phyloP scores from a whole-genome alignment of 2,329 filamentous ascomycete genomes.

The Daldinia eschscholtzii region DNA sequence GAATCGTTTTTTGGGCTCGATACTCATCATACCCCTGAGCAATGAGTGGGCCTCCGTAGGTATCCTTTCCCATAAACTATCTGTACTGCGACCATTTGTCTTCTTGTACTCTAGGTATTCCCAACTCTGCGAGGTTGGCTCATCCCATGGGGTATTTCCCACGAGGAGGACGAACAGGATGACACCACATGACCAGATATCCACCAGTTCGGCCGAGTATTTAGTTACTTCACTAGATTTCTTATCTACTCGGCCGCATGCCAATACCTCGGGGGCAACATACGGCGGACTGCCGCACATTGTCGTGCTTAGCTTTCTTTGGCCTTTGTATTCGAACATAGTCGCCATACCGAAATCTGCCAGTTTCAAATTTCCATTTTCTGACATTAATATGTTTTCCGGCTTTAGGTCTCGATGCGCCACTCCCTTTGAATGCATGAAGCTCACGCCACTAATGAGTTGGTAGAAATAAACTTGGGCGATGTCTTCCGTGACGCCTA shows the following conservation, averaged over 20 bases:
- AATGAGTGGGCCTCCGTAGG: conserved; percentile 82
- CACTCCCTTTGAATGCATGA: conserved; percentile 96
- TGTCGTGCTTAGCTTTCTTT: conserved; percentile 84
- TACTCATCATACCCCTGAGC: conserved; percentile 91
- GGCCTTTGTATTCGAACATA: conserved; percentile 89
- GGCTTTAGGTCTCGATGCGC: conserved; percentile 93
- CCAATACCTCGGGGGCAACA: conserved; percentile 91
- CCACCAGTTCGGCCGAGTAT: conserved; percentile 83
- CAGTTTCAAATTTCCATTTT: conserved; percentile 88
- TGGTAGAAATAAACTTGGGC: conserved; percentile 97
- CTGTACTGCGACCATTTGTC: conserved; percentile 82
- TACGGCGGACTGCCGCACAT: conserved; percentile 97
- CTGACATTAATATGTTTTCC: conserved; percentile 92
- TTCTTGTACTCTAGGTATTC: conserved; percentile 91
- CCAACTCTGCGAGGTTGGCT: conserved; percentile 86
- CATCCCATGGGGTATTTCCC: conserved; percentile 98
- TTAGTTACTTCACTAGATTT: conserved; percentile 64
- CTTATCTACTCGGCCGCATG: conserved; percentile 63
- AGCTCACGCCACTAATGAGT: conserved; percentile 88
- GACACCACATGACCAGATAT: conserved; percentile 98
- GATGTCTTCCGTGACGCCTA: conserved; percentile 92
- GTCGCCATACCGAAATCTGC: conserved; percentile 97
- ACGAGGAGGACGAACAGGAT: conserved; percentile 97
- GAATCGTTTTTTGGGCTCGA: conserved; percentile 81
- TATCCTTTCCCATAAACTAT: conserved; percentile 86